These are phyloP conservation scores for Aeminium ludgeri DNA, from an alignment of 495 filamentous ascomycete genomes.

Conservation along the genomic window DNA sequence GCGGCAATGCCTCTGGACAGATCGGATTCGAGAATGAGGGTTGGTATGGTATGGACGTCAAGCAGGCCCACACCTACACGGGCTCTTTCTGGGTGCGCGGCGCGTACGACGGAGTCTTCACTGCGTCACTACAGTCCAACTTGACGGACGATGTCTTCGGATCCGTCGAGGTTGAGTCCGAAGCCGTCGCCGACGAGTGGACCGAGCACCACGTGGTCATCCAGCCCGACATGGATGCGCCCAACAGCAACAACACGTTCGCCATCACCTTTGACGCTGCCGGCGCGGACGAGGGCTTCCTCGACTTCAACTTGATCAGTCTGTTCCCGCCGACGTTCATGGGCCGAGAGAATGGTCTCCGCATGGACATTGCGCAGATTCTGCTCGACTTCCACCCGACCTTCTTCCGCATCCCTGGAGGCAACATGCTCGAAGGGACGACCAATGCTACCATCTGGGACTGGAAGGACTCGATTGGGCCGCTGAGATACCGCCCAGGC, in stretches of 20 bases:
- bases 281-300: neutral
- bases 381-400: constrained; percentile 13
- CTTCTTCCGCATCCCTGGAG: constrained; percentile 10
- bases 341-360: constrained; percentile 18
- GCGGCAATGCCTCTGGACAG: constrained; percentile 11
- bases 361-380: constrained; percentile 18
- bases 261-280: constrained; percentile 20
- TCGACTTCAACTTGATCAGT: constrained; percentile 23
- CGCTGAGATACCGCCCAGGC: constrained; percentile 19
- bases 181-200: constrained; percentile 26
- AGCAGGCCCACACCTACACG: constrained; percentile 18
- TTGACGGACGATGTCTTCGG: constrained; percentile 33
- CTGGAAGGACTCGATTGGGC: constrained; percentile 23
- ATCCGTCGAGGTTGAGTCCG: constrained; percentile 23
- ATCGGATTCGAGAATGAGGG: constrained; percentile 19
- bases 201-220: constrained; percentile 28
- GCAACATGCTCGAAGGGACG: constrained; percentile 24
- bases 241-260: constrained; percentile 21
- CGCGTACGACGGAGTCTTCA: constrained; percentile 1
- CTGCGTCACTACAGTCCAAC: constrained; percentile 29
- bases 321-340: constrained; percentile 24
- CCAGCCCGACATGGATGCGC: constrained; percentile 22
- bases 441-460: constrained; percentile 16
- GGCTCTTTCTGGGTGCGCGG: constrained; percentile 22
- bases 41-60: constrained; percentile 9